Evolutionary conservation across 352 stramenopile species (phyloP).

Genomic region (Bremia lactucae): DNA sequence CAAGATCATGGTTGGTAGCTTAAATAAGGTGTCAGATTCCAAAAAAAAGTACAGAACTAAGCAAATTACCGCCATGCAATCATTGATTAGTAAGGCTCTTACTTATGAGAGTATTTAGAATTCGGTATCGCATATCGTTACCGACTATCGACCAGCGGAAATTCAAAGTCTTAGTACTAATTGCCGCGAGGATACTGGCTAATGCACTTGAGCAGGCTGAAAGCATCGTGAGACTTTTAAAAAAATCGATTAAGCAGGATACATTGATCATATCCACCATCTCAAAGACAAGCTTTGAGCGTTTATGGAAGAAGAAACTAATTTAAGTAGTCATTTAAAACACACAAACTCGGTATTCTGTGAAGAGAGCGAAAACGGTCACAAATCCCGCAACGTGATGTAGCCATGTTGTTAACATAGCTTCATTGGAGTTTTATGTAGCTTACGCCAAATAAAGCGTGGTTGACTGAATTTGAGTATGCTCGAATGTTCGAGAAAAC

Average conservation of each 20-base stretch:
- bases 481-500: conserved; percentile 23
- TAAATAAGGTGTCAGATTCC: too few species aligned
- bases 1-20: conserved; percentile 40
- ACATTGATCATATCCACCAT: too few species aligned
- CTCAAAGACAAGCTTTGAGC: conserved; percentile 7
- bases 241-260: conserved; percentile 8
- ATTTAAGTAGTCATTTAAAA: too few species aligned
- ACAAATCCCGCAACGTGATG: conserved; percentile 3
- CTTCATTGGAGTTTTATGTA: conserved; percentile 5
- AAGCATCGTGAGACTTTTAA: background rate
- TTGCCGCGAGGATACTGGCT: conserved; percentile 35
- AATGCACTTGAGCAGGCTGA: conserved; percentile 33
- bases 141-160: conserved; percentile 9
- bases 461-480: conserved; percentile 16
- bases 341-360: too few species aligned
- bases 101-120: background rate
- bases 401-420: conserved; percentile 7
- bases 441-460: conserved; percentile 2
- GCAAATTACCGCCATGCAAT: conserved; percentile 18
- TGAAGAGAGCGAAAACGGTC: too few species aligned
- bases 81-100: conserved; percentile 26
- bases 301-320: too few species aligned
- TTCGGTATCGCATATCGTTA: conserved; percentile 3
- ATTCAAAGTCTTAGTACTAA: conserved; percentile 34
- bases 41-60: conserved; percentile 30